Evolutionary conservation across 2,329 filamentous ascomycete species (phyloP).

Genomic region (Penicillium sp.): DNA sequence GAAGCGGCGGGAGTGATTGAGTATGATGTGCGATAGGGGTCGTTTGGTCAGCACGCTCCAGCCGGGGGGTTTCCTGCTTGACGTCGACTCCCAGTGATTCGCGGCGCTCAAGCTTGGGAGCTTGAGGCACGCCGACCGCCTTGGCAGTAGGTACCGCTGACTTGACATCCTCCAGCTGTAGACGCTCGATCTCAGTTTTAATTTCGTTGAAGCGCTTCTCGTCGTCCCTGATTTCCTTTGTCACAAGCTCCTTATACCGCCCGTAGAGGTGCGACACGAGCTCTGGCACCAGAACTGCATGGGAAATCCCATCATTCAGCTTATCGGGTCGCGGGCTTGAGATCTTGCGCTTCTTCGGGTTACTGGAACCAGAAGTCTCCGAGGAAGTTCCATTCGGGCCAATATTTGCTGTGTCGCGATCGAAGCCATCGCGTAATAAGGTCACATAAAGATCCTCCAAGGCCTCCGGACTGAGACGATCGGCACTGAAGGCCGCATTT

Average conservation of each 20-base stretch:
- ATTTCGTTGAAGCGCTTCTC: slow-evolving; percentile 68
- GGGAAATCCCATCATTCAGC: slow-evolving; percentile 66
- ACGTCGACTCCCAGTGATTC: slow-evolving; percentile 34
- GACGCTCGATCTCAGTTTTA: slow-evolving; percentile 66
- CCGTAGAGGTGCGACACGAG: slow-evolving; percentile 74
- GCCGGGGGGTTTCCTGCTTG: slow-evolving; percentile 23
- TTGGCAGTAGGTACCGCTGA: slow-evolving; percentile 27
- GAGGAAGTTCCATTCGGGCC: slow-evolving; percentile 24
- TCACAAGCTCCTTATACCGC: slow-evolving; percentile 68
- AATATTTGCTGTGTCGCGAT: slow-evolving; percentile 39
- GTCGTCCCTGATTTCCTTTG: slow-evolving; percentile 71
- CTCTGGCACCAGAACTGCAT: slow-evolving; percentile 67
- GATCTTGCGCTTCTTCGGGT: slow-evolving; percentile 73
- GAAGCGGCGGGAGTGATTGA: slow-evolving; percentile 9
- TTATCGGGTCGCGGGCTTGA: slow-evolving; percentile 64
- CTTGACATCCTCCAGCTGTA: slow-evolving; percentile 64
- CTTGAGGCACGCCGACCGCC: background rate
- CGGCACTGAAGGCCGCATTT: slow-evolving; percentile 70
- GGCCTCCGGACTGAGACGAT: slow-evolving; percentile 73
- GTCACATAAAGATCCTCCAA: slow-evolving; percentile 77
- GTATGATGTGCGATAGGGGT: slow-evolving; percentile 7
- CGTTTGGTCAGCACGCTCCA: slow-evolving; percentile 6
- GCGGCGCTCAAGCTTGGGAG: slow-evolving; percentile 17
- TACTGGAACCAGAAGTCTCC: slow-evolving; percentile 41
- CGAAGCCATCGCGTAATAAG: slow-evolving; percentile 73